Evolutionary conservation across 805 yeast genomes (phyloP), one percentile per base, ranked within the genome.

Genomic region (Candida silvicultrix): DNA sequence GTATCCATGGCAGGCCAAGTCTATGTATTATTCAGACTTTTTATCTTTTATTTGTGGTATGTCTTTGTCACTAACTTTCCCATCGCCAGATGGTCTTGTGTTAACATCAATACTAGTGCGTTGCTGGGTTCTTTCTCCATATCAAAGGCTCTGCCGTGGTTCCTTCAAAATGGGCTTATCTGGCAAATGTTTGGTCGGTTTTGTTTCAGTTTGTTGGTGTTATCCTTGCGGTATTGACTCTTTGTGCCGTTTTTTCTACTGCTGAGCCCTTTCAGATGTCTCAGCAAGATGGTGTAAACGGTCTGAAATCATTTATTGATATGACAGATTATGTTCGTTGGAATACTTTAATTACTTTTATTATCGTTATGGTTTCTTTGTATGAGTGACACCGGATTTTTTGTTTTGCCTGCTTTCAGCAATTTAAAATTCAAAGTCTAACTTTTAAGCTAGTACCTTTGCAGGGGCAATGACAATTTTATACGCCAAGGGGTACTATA

Each of bases 1-100:
- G 46, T 10, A 34, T 56, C 22, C n/a, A n/a, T 3, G 51, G 53
- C 40, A 47, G 57, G 21, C 59, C 60, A 9, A 43, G 44, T 1
- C 29, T 54, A 8, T 50, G 53, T 25, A 14, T 50, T 18, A 21
- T 53, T 14, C 28, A 45, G 4, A 45, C 38, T 19, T 35, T 50
- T 32, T 38, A 38, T 23, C 23, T 54, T 16, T 16, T 54, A 10
- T 36, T 41, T 21, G 38, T 47, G 1, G 52, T 49, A 28, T 3
- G 29, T 36, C 7, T 28, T n/a, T n/a, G n/a, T n/a, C n/a, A n/a
- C n/a, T n/a, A n/a, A n/a, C n/a, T n/a, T n/a, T n/a, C n/a, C n/a
- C n/a, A n/a, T n/a, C n/a, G n/a, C n/a, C n/a, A n/a, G n/a, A 35
- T 19, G 5, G 21, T 4, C 5, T 8, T 16, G 8, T 18, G 4